phyloP scores from a whole-genome alignment of 257 asterid genomes.

The Plantago ovata region DNA sequence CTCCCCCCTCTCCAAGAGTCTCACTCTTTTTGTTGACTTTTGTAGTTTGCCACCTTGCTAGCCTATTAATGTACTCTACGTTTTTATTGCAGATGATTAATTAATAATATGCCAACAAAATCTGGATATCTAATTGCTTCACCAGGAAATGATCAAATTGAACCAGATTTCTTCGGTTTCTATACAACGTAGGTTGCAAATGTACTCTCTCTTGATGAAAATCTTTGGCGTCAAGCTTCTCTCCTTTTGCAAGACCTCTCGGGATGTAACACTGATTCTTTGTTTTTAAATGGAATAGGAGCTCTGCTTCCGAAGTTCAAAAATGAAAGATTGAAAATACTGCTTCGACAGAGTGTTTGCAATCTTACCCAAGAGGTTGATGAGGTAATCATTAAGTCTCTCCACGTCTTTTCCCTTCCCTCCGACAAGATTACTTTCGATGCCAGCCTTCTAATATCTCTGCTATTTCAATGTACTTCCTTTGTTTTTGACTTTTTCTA shows the following conservation, averaged over 20 bases:
- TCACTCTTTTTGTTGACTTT: too few species aligned
- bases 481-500: too few species aligned
- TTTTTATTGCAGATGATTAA: constrained; percentile 31
- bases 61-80: constrained; percentile 19
- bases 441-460: too few species aligned
- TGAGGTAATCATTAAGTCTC: constrained; percentile 45
- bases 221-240: constrained; percentile 31
- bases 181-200: constrained; percentile 43
- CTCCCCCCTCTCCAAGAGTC: too few species aligned
- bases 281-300: constrained; percentile 59
- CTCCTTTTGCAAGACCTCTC: constrained; percentile 17
- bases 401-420: neutral
- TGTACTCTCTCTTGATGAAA: constrained; percentile 50
- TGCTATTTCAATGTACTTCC: too few species aligned
- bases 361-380: constrained; percentile 65
- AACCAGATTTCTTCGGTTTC: constrained; percentile 71
- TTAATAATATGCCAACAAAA: constrained; percentile 35
- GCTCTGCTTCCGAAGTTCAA: constrained; percentile 44
- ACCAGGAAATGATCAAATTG: constrained; percentile 26
- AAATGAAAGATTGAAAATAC: constrained; percentile 48
- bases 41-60: too few species aligned
- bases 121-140: constrained; percentile 21
- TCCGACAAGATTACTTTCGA: too few species aligned
- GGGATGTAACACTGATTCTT: constrained; percentile 27
- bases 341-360: constrained; percentile 56